Base-by-base conservation (phyloP, 2,329 filamentous ascomycete species). In the Penicillium sp. region DNA sequence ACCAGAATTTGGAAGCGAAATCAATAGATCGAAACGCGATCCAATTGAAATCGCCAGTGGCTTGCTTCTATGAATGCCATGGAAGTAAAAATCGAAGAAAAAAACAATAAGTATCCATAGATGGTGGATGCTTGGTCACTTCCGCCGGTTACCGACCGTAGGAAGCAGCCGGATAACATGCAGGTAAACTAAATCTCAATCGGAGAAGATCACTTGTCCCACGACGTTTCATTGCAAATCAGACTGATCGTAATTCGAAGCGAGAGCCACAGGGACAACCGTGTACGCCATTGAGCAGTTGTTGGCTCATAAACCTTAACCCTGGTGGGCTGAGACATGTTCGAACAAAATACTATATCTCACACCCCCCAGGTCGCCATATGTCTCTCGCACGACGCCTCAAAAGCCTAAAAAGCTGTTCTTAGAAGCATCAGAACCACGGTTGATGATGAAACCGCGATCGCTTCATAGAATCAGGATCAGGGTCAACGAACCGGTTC, bases 361-460 rank as follows among this genome's bases (percentile, higher is more conserved):
- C 50, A 46, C 21, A 45, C 42, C 14, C 26, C 4, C 26, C 48
- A 46, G 21, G 54, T 60, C 52, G 25, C 49, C 37, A 44, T n/a
- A 50, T 59, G 53, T 58, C 48, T 54, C 50, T 55, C 26, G 1
- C 3, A 29, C 3, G 21, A 46, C 23, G 44, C 44, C 44, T 46
- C 44, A 27, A 14, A 44, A 14, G 13, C 44, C 23, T 27, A n/a
- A 47, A 33, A 35, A 52, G 45, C 50, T 46, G 23, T 45, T 23
- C 31, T 31, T 16, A 45, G 33, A 19, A 42, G 39, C 10, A 42
- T 42, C 29, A 19, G 26, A 54, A 42, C 50, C 58, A 53, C 53
- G 50, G 55, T 37, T 58, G 19, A 50, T 62, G 60, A 65, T 62
- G 60, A 65, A 64, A 64, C 58, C 49, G 29, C 56, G 58, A 62